These are phyloP conservation scores for Populus hybrid DNA, from an alignment of 441 rosid species.

Conservation along the genomic window DNA sequence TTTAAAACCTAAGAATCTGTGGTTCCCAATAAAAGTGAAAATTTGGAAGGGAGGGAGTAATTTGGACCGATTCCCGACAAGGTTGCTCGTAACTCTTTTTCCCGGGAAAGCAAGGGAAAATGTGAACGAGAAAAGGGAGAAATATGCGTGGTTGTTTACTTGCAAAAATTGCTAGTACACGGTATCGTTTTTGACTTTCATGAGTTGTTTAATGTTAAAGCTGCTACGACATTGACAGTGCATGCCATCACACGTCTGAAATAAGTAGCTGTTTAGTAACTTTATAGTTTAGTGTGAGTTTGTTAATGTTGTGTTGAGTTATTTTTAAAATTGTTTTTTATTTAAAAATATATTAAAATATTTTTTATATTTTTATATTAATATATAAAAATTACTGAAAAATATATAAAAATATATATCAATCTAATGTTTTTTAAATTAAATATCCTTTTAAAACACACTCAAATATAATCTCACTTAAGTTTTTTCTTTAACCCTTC, in stretches of 20 bases:
- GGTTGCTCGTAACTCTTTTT: neutral
- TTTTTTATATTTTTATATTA: too few relatives aligned
- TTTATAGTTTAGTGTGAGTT: neutral
- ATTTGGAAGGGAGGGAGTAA: constrained; percentile 1
- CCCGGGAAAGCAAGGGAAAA: constrained; percentile 2
- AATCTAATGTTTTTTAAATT: too few relatives aligned
- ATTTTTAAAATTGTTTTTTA: too few relatives aligned
- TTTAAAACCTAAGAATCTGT: neutral
- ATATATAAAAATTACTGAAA: too few relatives aligned
- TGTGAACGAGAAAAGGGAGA: neutral
- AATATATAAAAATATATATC: too few relatives aligned
- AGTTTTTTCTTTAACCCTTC: too few relatives aligned
- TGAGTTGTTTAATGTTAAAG: neutral
- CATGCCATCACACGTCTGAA: neutral
- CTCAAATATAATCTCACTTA: too few relatives aligned
- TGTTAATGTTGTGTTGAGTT: too few relatives aligned
- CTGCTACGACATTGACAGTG: neutral
- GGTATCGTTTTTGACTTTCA: neutral
- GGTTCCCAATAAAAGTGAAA: constrained; percentile 10
- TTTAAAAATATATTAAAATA: too few relatives aligned
- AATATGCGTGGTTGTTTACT: neutral
- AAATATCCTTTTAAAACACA: too few relatives aligned
- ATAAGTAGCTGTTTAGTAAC: too few relatives aligned
- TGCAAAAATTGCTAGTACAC: neutral
- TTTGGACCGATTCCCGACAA: constrained; percentile 1